phyloP scores from a whole-genome alignment of 73 alveolate species.

The Symbiodinium pilosum region DNA sequence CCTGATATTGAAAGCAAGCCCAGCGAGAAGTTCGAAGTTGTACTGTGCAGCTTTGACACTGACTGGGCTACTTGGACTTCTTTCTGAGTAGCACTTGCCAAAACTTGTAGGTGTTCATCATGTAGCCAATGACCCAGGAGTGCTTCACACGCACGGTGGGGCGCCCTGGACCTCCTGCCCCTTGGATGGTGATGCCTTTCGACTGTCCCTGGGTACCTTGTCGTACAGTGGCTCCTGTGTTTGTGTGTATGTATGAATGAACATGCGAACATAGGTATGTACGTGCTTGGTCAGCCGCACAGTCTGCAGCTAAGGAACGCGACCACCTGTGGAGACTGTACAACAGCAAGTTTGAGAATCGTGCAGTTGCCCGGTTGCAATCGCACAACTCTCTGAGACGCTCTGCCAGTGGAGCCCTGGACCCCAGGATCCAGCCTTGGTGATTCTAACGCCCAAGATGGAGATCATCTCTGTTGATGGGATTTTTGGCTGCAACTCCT shows the following conservation, averaged over 20 bases:
- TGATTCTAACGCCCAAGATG: slow-evolving; percentile 53
- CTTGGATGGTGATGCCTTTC: slow-evolving; percentile 75
- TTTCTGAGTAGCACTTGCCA: too few species aligned
- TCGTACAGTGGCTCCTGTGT: not conserved
- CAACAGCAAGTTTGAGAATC: not conserved
- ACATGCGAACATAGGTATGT: too few species aligned
- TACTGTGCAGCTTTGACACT: slow-evolving; percentile 68
- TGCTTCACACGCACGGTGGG: slow-evolving; percentile 73
- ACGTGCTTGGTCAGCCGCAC: too few species aligned
- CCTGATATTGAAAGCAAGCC: slow-evolving; percentile 43
- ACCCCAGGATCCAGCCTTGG: slow-evolving; percentile 22
- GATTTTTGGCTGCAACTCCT: not conserved
- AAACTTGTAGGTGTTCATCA: too few species aligned
- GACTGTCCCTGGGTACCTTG: slow-evolving; percentile 34
- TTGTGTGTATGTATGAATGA: not conserved
- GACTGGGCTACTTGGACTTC: slow-evolving; percentile 26
- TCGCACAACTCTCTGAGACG: too few species aligned
- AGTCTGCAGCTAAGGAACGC: not conserved
- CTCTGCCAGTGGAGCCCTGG: too few species aligned
- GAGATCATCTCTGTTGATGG: slow-evolving; percentile 46
- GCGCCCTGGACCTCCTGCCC: slow-evolving; percentile 71
- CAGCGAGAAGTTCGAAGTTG: slow-evolving; percentile 50
- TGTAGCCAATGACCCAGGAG: not conserved
- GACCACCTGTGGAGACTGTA: slow-evolving; percentile 37
- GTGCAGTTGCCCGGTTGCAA: not conserved